phyloP scores from a whole-genome alignment of 73 alveolate genomes.

The Paramecium bursaria region DNA sequence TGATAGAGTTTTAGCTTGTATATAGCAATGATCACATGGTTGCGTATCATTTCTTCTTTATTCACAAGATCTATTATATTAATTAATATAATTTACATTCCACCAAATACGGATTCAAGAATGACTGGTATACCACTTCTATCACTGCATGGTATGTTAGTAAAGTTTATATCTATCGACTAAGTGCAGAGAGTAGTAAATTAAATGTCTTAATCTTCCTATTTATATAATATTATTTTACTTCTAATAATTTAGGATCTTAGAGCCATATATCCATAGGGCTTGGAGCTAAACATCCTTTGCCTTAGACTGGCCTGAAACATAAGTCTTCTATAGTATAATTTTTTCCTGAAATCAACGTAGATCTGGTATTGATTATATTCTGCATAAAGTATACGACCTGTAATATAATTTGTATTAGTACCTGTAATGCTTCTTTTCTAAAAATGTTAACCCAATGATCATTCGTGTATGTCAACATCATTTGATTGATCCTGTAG shows the following conservation, averaged over 20 bases:
- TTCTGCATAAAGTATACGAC: slow-evolving; percentile 80
- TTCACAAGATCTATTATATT: slow-evolving; percentile 71
- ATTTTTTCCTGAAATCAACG: slow-evolving; percentile 67
- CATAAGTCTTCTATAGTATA: slow-evolving; percentile 88
- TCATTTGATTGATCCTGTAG: slow-evolving; percentile 87
- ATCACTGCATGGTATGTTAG: slow-evolving; percentile 88
- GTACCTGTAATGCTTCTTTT: slow-evolving; percentile 72
- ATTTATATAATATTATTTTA: not conserved
- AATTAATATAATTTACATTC: slow-evolving; percentile 37
- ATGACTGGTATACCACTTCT: slow-evolving; percentile 91
- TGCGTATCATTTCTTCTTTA: slow-evolving; percentile 70
- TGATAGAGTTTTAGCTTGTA: slow-evolving; percentile 84
- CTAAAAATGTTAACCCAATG: slow-evolving; percentile 78
- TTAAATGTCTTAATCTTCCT: slow-evolving; percentile 80
- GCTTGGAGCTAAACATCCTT: slow-evolving; percentile 93
- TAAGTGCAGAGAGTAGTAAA: slow-evolving; percentile 90
- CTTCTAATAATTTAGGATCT: slow-evolving; percentile 77
- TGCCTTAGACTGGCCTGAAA: slow-evolving; percentile 92
- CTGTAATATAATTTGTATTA: slow-evolving; percentile 67
- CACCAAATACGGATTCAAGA: slow-evolving; percentile 88
- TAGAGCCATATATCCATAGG: slow-evolving; percentile 95
- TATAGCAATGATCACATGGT: slow-evolving; percentile 87
- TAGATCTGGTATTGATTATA: slow-evolving; percentile 75
- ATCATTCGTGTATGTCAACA: slow-evolving; percentile 73
- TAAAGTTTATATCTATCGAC: slow-evolving; percentile 77